A percentile compares a stretch with the other conserved stretches of the same genome.
These are phyloP conservation scores for Aureobasidium sp. DNA, from an alignment of 2,329 filamentous ascomycete genomes.

Conservation along the genomic window DNA sequence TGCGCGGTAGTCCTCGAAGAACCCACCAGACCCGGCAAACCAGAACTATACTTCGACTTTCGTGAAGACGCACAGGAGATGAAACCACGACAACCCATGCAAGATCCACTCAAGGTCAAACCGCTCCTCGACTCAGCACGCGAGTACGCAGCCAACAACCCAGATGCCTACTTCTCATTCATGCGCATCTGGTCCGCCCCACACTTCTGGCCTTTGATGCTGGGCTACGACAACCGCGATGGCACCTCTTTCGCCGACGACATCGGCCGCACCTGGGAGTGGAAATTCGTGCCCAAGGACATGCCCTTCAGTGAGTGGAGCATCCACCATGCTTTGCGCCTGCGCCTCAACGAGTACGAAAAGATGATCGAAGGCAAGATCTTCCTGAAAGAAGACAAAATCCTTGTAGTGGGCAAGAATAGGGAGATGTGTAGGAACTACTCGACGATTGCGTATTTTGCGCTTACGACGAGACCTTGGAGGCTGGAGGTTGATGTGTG, in stretches of 20 bases:
- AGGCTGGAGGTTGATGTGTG: constrained; percentile 45
- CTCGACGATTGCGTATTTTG: constrained; percentile 37
- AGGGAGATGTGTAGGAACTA: constrained; percentile 36
- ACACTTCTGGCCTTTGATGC: constrained; percentile 45
- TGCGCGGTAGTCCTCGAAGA: constrained; percentile 35
- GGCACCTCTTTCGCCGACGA: constrained; percentile 37
- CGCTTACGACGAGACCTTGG: constrained; percentile 45
- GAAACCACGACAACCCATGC: constrained; percentile 24
- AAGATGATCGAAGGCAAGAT: constrained; percentile 33
- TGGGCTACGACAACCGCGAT: constrained; percentile 33
- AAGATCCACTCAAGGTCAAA: constrained; percentile 30
- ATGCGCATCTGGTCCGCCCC: constrained; percentile 43
- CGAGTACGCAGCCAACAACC: constrained; percentile 24
- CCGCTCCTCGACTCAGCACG: constrained; percentile 30
- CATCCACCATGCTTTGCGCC: constrained; percentile 35
- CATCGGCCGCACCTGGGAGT: constrained; percentile 40
- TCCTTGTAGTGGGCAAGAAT: constrained; percentile 42
- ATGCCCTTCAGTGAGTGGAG: constrained; percentile 39
- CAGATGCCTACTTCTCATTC: constrained; percentile 36
- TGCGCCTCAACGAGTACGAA: constrained; percentile 28
- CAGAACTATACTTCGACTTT: constrained; percentile 43
- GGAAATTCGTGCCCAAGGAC: constrained; percentile 45
- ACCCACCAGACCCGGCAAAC: constrained; percentile 25
- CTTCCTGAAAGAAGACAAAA: constrained; percentile 36
- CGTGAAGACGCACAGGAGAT: constrained; percentile 22